Evolutionary conservation across 2,329 filamentous ascomycete genomes (phyloP), one percentile per base, ranked within the genome.

Genomic region (Nannizzia gypsea): DNA sequence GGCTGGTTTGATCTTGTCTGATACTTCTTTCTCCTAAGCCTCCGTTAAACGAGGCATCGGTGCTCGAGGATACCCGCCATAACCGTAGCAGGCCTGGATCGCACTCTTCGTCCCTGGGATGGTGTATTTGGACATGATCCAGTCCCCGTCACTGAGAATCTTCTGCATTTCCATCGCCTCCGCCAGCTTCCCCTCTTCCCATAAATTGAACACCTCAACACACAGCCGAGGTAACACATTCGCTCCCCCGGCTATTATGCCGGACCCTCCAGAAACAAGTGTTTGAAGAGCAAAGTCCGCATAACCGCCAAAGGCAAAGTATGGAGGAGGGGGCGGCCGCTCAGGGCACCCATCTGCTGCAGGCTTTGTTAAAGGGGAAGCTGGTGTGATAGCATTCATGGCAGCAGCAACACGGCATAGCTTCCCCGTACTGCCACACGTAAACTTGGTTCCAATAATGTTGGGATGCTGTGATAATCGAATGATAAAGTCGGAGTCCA

Each of bases 21-120:
- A 90, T 69, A 96, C 96, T 2, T 89, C 88, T 71, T 97, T 92
- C 91, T 97, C 97, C 66, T 95, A 90, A 65, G 96, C 88, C 71
- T 95, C 89, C 72, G 58, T 59, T 20, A 57, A 54, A 22, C 60
- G 55, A 13, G 61, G 61, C 57, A 80, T 72, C 22, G 83, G 83
- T 69, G 77, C 80, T 61, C 84, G 74, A 20, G 81, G 80, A 66
- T 75, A 77, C 0, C 80, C 85, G 60, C 86, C 85, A 65, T 88
- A 88, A 6, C 82, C 83, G 64, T 80, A 81, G 69, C 83, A 84
- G 28, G 77, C 75, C 68, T 83, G 75, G 67, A 89, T 69, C 1
- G 78, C 84, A 54, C 81, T 80, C 76, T 89, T 89, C 61, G 85
- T 85, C 4, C 83, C 84, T 24, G 86, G 80, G 63, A 88, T 82